Conservation (phyloP, 163 green algal genomes). For the Volvox carteri region DNA sequence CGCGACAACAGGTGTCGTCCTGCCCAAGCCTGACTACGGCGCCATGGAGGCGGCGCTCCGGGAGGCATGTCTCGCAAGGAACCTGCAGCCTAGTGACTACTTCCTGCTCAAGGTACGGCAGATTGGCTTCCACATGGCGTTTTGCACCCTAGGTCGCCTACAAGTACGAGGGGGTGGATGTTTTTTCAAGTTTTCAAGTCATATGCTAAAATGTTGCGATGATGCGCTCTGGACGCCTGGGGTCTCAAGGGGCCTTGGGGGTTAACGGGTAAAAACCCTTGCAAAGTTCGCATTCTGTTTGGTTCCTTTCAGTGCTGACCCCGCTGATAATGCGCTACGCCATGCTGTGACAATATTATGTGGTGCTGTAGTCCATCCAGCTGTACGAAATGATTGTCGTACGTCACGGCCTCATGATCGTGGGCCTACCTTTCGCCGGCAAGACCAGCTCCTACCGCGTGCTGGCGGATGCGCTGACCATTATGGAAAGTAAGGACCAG, state of each 20-base stretch:
- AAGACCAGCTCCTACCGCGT: conserved; percentile 79
- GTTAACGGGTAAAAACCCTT: too few species aligned
- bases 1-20: conserved; percentile 58
- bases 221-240: too few species aligned
- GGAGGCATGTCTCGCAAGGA: conserved; percentile 66
- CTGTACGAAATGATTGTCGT: conserved; percentile 80
- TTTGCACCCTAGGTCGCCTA: too few species aligned
- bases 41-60: conserved; percentile 72
- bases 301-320: too few species aligned
- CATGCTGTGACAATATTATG: too few species aligned
- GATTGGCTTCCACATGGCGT: neutral
- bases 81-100: conserved; percentile 82
- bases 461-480: conserved; percentile 75
- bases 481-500: conserved; percentile 66
- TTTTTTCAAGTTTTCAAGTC: too few species aligned
- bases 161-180: too few species aligned
- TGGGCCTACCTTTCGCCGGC: conserved; percentile 80
- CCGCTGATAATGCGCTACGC: too few species aligned
- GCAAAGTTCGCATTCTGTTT: too few species aligned
- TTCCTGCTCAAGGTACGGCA: conserved; percentile 79
- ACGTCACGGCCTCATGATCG: conserved; percentile 86
- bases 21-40: conserved; percentile 76
- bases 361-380: conserved; percentile 71
- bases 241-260: too few species aligned
- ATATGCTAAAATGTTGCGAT: too few species aligned